Evolutionary conservation across 2,329 filamentous ascomycete species (phyloP).

Genomic region (Penicillium sp.): DNA sequence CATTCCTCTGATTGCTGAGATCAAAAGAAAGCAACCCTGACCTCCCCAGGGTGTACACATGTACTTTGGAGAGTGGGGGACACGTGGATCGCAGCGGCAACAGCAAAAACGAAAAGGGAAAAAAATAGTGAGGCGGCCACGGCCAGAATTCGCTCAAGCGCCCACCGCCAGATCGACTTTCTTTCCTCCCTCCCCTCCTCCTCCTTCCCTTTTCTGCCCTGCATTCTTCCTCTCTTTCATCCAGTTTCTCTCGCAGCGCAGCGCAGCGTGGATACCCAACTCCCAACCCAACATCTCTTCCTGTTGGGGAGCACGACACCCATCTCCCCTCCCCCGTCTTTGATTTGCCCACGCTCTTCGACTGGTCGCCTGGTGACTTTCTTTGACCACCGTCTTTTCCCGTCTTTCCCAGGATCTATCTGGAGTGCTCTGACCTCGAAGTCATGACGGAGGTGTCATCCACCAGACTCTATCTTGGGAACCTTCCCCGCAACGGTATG

Average conservation of each 20-base stretch:
- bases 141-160: slow-evolving; percentile 19
- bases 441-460: slow-evolving; percentile 85
- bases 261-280: slow-evolving; percentile 9
- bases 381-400: slow-evolving; percentile 11
- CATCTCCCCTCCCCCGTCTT: slow-evolving; percentile 8
- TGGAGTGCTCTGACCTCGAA: slow-evolving; percentile 16
- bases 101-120: neutral
- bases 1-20: neutral
- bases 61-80: slow-evolving; percentile 9
- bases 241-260: no score
- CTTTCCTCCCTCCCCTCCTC: slow-evolving; percentile 15
- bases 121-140: slow-evolving; percentile 32
- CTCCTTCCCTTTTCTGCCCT: slow-evolving; percentile 12
- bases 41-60: neutral
- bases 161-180: slow-evolving; percentile 29
- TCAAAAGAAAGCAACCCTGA: neutral
- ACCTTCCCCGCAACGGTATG: slow-evolving; percentile 94
- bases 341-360: slow-evolving; percentile 15
- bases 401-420: slow-evolving; percentile 7
- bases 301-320: slow-evolving; percentile 3
- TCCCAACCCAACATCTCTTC: slow-evolving; percentile 8
- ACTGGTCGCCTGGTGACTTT: slow-evolving; percentile 7
- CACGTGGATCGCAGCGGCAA: slow-evolving; percentile 22
- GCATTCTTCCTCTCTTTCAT: slow-evolving; percentile 6
- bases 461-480: slow-evolving; percentile 95